phyloP scores from a whole-genome alignment of 129 eudicot genomes.

The Silybum marianum region DNA sequence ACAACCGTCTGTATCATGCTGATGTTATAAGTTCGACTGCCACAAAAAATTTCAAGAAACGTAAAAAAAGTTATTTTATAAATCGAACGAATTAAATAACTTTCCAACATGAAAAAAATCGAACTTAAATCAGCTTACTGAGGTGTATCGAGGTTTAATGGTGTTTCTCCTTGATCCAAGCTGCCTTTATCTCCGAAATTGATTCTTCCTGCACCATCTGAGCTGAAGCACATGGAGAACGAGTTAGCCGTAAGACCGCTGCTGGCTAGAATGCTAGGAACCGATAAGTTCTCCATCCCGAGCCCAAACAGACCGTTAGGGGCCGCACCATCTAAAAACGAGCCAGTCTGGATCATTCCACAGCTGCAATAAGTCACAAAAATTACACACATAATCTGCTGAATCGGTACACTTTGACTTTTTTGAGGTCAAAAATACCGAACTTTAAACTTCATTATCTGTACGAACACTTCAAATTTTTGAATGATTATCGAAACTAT shows the following conservation, averaged over 20 bases:
- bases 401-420: too few species aligned
- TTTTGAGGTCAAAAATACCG: neutral
- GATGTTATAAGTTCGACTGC: constrained; percentile 79
- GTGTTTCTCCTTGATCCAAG: constrained; percentile 76
- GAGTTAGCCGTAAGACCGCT: constrained; percentile 83
- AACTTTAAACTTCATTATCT: neutral
- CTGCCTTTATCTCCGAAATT: constrained; percentile 90
- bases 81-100: neutral
- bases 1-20: constrained; percentile 66
- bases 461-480: neutral
- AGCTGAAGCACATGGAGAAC: constrained; percentile 89
- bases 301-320: constrained; percentile 95
- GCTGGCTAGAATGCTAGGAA: constrained; percentile 87
- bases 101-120: neutral
- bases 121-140: constrained; percentile 48
- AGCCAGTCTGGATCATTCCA: constrained; percentile 83
- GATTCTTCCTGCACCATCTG: constrained; percentile 75
- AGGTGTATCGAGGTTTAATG: constrained; percentile 53
- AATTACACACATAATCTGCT: neutral
- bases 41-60: constrained; percentile 11
- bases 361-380: constrained; percentile 53
- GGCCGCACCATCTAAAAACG: constrained; percentile 86
- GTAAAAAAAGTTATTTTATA: neutral
- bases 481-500: neutral
- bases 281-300: constrained; percentile 69